Base-by-base conservation (phyloP, 2,329 filamentous ascomycete species). In the Alternaria brassicae region DNA sequence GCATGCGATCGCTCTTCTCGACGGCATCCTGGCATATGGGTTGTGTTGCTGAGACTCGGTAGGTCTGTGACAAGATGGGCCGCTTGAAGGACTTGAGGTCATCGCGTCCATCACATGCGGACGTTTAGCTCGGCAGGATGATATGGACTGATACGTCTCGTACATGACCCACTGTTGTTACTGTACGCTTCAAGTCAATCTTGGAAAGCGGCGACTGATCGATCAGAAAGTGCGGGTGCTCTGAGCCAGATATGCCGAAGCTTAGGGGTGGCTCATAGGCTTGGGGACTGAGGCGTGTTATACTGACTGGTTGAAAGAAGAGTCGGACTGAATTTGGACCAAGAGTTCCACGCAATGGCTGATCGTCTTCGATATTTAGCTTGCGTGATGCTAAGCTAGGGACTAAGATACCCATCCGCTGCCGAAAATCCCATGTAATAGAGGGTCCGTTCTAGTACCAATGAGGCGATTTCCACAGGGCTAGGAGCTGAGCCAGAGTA, bases 1-100 rank as follows among this genome's bases (percentile, higher is more conserved):
- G 63, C 75, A 78, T 49, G 75, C 74, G 53, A 78, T 78, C n/a
- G 74, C 71, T 69, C 75, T 67, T 58, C 74, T 66, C 42, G 73
- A 67, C 6, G 74, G 63, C 54, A 72, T 74, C 48, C 70, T 71
- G 17, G 71, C 63, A 51, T 77, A 77, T 1, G 71, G 72, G 40
- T 72, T 73, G 56, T 62, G 60, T 15, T 54, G 47, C 34, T 62
- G 62, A 36, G 66, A 57, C 45, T 62, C 65, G 47, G 62, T 45
- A 15, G 59, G 23, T 47, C 60, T 55, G 54, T 56, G 39, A 34
- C 59, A 56, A 1, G 63, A 56, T 17, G 67, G 54, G 48, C 51
- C 60, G 47, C 65, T 61, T 27, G 61, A 37, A 57, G 62, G 53
- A 25, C 54, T 53, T 27, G 63, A 60, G n/a, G 60, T 49, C 39